Base-by-base conservation (phyloP, 495 filamentous ascomycete species). In the Aspergillus coremiiformis region DNA sequence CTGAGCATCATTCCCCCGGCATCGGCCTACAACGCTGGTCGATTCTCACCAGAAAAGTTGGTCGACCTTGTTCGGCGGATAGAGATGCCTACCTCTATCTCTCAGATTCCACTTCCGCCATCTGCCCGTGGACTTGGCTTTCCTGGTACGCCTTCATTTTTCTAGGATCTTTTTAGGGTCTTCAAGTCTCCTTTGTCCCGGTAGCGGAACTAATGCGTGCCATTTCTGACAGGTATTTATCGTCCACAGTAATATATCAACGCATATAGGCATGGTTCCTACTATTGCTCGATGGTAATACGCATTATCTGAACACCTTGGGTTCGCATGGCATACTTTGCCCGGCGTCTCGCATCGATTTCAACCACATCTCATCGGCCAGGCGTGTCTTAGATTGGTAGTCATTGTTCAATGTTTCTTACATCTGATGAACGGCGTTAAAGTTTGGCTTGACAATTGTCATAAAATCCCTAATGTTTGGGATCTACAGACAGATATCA, bases 1-100 rank as follows among this genome's bases (percentile, higher is more conserved):
- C 70, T 98, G 23, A 83, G 85, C 58, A 83, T 90, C 55, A 85
- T 98, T 30, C 93, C 93, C 9, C 70, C 80, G 15, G 83, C 89
- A 12, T 82, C 88, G 15, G 66, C 78, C 2, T 96, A 93, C 66
- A 77, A 81, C 51, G 76, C 72, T 53, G 78, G 66, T 53, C 73
- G 79, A 15, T 86, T 96, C 60, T 84, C 77, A 50, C 71, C 91
- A 5, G 78, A 81, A 53, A 80, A 78, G 55, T 73, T 95, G 71
- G 83, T 96, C 5, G 78, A 82, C 11, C 76, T 95, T 19, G 68
- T 98, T 23, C 81, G 79, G 23, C 76, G 79, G 44, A 79, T 84
- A 5, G 67, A 80, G 4, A 72, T 94, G 15, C 87, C 87, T 0
- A 73, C 72, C 17, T 81, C 74, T 48, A 65, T 66, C 14, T 71